These are phyloP conservation scores for Fusarium circinatum DNA, from an alignment of 2,329 filamentous ascomycete species.

Conservation along the genomic window DNA sequence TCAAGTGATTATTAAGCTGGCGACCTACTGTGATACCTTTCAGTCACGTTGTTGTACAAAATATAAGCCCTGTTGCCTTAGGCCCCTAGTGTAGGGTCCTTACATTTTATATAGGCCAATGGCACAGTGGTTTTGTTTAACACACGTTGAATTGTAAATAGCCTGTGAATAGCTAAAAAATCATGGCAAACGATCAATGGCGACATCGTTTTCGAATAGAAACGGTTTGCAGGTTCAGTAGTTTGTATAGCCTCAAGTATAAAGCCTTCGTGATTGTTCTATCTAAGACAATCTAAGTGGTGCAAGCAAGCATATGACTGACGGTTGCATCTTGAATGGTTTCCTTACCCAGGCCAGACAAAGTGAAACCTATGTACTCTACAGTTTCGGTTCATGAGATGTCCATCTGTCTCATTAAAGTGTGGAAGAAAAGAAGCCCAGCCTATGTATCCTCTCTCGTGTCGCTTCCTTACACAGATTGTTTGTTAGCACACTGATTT, in stretches of 20 bases:
- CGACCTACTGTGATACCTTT: not conserved
- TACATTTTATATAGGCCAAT: too few relatives aligned
- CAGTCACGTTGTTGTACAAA: not conserved
- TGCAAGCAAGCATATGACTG: too few relatives aligned
- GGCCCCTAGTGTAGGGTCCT: too few relatives aligned
- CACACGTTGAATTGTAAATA: not conserved
- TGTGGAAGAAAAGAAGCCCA: not conserved
- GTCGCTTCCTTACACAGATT: not conserved
- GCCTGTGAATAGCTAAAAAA: not conserved
- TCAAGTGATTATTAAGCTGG: slow-evolving; percentile 21
- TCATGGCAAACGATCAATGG: not conserved
- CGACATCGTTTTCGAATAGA: not conserved
- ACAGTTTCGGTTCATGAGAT: not conserved
- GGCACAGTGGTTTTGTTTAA: too few relatives aligned
- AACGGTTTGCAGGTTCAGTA: not conserved
- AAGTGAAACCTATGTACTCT: not conserved
- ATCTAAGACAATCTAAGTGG: too few relatives aligned
- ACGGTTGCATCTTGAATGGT: not conserved
- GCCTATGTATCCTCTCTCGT: not conserved
- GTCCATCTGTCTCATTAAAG: not conserved
- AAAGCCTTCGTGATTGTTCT: not conserved
- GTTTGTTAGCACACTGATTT: not conserved
- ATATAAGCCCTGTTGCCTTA: too few relatives aligned
- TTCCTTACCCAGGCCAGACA: not conserved
- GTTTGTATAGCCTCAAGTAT: not conserved